Percentiles rank a stretch among this genome's conserved stretches.
These are phyloP conservation scores for Neonectria neomacrospora DNA, from an alignment of 2,329 filamentous ascomycete genomes.

Conservation along the genomic window DNA sequence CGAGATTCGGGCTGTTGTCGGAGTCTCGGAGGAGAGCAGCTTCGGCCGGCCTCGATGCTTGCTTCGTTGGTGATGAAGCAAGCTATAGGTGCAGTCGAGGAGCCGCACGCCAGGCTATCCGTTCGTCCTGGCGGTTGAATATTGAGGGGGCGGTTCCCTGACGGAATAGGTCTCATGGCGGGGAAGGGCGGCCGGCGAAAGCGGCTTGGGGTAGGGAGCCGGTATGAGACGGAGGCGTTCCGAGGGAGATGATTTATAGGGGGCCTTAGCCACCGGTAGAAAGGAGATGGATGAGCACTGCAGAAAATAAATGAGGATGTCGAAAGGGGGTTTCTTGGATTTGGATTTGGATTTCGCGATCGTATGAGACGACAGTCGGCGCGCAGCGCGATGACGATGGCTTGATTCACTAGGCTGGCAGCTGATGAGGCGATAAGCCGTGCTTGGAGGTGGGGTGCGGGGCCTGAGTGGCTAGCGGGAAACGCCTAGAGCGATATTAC, in stretches of 20 bases:
- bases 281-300: not conserved
- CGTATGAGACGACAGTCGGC: slow-evolving; percentile 8
- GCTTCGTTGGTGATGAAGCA: slow-evolving; percentile 52
- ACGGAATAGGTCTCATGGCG: slow-evolving; percentile 44
- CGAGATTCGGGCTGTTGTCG: slow-evolving; percentile 36
- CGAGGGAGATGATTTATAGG: slow-evolving; percentile 13
- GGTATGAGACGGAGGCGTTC: slow-evolving; percentile 14
- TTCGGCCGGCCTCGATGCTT: slow-evolving; percentile 43
- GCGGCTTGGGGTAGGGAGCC: not conserved
- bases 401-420: slow-evolving; percentile 28
- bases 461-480: slow-evolving; percentile 15
- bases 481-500: slow-evolving; percentile 18
- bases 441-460: slow-evolving; percentile 38
- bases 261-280: not conserved
- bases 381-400: slow-evolving; percentile 40
- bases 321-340: not conserved
- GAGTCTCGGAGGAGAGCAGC: slow-evolving; percentile 39
- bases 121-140: slow-evolving; percentile 33
- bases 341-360: not conserved
- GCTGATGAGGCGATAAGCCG: slow-evolving; percentile 35
- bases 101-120: slow-evolving; percentile 36
- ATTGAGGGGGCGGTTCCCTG: slow-evolving; percentile 37
- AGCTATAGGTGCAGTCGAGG: slow-evolving; percentile 43
- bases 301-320: not conserved
- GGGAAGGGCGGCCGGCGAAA: slow-evolving; percentile 24